Percentiles rank a stretch among this genome's conserved stretches.
These are phyloP conservation scores for Claviceps pusilla DNA, from an alignment of 2,329 filamentous ascomycete genomes.

Conservation along the genomic window DNA sequence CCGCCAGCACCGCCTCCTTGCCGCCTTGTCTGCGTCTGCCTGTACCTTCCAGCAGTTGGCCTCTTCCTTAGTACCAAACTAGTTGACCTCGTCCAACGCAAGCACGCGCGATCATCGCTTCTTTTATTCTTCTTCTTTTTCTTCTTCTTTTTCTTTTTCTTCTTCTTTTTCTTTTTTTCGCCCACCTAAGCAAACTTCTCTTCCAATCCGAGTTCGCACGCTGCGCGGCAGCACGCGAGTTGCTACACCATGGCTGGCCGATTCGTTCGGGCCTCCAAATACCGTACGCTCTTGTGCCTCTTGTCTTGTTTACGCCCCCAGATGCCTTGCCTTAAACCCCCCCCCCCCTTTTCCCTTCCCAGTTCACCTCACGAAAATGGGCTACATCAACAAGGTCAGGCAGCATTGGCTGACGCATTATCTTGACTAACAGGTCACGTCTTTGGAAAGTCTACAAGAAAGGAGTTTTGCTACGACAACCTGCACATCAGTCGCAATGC, in stretches of 20 bases:
- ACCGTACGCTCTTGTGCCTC: conserved; percentile 36
- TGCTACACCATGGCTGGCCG: conserved; percentile 40
- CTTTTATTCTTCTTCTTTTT: background rate
- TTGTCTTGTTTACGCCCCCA: background rate
- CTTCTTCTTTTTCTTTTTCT: background rate
- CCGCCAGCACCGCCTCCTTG: background rate
- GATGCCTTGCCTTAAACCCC: background rate
- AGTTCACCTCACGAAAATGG: background rate
- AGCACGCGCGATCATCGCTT: background rate
- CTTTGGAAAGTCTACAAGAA: conserved; percentile 88
- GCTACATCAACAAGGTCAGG: background rate
- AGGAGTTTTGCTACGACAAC: conserved; percentile 98
- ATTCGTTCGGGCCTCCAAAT: conserved; percentile 55
- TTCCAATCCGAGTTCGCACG: background rate
- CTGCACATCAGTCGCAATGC: conserved; percentile 94
- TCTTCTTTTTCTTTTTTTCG: background rate
- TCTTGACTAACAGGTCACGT: conserved; percentile 59
- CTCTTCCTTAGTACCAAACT: background rate
- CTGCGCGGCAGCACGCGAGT: conserved; percentile 7
- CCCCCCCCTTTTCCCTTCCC: too few species aligned
- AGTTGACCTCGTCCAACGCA: background rate
- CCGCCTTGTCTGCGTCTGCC: background rate
- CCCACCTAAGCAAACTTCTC: background rate
- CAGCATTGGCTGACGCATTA: background rate
- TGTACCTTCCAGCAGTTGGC: too few species aligned